Percentiles rank a stretch among this genome's conserved stretches.
Evolutionary conservation across 2,329 filamentous ascomycete species (phyloP).

Genomic region (Onygenales sp.): DNA sequence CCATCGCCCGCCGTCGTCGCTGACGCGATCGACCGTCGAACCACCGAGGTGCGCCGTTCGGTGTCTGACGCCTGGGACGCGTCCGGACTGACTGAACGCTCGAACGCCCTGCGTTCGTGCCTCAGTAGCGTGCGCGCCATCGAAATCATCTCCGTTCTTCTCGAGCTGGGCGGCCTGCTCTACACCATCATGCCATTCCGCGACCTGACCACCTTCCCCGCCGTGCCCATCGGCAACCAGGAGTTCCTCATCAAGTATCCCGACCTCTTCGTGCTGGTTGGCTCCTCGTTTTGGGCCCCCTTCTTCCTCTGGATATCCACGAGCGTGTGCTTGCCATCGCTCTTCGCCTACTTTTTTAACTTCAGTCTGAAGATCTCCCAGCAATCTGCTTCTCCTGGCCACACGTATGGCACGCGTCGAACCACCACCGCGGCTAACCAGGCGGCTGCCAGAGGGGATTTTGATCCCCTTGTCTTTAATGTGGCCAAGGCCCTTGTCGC

Average conservation of each 20-base stretch:
- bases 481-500: slow-evolving; percentile 74
- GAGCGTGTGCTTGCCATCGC: slow-evolving; percentile 57
- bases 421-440: slow-evolving; percentile 28
- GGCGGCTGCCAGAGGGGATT: slow-evolving; percentile 37
- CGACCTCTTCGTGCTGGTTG: slow-evolving; percentile 70
- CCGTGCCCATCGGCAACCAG: slow-evolving; percentile 47
- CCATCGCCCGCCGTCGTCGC: slow-evolving; percentile 72
- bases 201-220: slow-evolving; percentile 64
- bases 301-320: slow-evolving; percentile 68
- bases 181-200: slow-evolving; percentile 60
- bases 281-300: slow-evolving; percentile 73
- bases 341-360: slow-evolving; percentile 85
- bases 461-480: slow-evolving; percentile 86
- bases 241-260: slow-evolving; percentile 60
- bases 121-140: slow-evolving; percentile 62
- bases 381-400: slow-evolving; percentile 6
- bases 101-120: slow-evolving; percentile 55
- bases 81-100: slow-evolving; percentile 35
- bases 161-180: slow-evolving; percentile 64
- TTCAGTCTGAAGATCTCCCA: slow-evolving; percentile 49
- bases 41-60: slow-evolving; percentile 26
- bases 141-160: slow-evolving; percentile 51
- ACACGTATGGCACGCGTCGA: slow-evolving; percentile 18
- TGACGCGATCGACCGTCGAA: slow-evolving; percentile 61
- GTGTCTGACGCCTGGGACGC: slow-evolving; percentile 25